These are phyloP conservation scores for Torulaspora globosa DNA, from an alignment of 1,139 yeast species.

Conservation along the genomic window DNA sequence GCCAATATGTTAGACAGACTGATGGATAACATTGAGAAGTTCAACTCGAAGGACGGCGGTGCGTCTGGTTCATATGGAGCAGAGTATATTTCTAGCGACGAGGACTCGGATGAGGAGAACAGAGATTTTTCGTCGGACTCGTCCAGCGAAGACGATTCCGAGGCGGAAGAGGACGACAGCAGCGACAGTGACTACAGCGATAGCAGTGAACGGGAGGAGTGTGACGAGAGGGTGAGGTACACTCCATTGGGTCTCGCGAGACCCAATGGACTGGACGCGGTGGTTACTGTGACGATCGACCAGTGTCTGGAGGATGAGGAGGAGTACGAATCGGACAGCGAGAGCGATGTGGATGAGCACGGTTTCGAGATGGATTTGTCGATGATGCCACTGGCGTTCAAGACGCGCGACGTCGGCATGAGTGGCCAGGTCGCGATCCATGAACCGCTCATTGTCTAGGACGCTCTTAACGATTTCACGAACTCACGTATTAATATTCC, in stretches of 20 bases:
- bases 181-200: not conserved
- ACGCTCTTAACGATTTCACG: slow-evolving; percentile 1
- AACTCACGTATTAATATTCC: slow-evolving; percentile 1
- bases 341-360: slow-evolving; percentile 9
- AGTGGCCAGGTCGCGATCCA: not conserved
- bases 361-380: slow-evolving; percentile 12
- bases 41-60: slow-evolving; percentile 1
- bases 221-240: slow-evolving; percentile 1
- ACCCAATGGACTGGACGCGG: not conserved
- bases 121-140: slow-evolving; percentile 16
- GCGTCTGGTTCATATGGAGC: slow-evolving; percentile 2
- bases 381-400: slow-evolving; percentile 8
- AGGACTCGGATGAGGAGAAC: slow-evolving; percentile 14
- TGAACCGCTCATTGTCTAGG: not conserved
- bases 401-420: not conserved
- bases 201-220: not conserved
- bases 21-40: slow-evolving; percentile 18
- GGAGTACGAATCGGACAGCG: slow-evolving; percentile 10
- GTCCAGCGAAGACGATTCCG: not conserved
- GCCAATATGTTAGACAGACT: slow-evolving; percentile 32
- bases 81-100: slow-evolving; percentile 13
- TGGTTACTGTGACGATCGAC: slow-evolving; percentile 9
- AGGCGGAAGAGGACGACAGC: slow-evolving; percentile 4
- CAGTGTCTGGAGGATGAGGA: slow-evolving; percentile 11
- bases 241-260: slow-evolving; percentile 2